Evolutionary conservation across 768 basidiomycete species (phyloP).

Genomic region (Leucocoprinus sp.): DNA sequence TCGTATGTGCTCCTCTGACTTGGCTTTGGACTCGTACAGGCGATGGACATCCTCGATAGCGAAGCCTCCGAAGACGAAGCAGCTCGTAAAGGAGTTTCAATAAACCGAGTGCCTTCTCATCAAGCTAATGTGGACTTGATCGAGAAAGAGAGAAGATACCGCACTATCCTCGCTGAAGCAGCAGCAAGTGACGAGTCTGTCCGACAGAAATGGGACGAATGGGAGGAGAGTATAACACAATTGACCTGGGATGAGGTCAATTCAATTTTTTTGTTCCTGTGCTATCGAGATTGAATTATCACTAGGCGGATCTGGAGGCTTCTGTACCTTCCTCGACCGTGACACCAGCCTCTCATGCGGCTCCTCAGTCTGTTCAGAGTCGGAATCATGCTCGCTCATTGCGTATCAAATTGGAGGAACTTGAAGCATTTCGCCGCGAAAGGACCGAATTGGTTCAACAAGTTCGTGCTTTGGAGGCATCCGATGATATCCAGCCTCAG

Average conservation of each 20-base stretch:
- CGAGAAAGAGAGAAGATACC: slow-evolving; percentile 63
- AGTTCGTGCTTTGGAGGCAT: slow-evolving; percentile 50
- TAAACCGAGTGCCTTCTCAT: slow-evolving; percentile 59
- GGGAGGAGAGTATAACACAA: slow-evolving; percentile 65
- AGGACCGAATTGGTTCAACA: slow-evolving; percentile 57
- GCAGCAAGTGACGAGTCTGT: slow-evolving; percentile 69
- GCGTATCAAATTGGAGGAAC: slow-evolving; percentile 66
- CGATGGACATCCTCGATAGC: slow-evolving; percentile 83
- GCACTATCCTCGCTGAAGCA: slow-evolving; percentile 64
- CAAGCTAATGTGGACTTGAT: slow-evolving; percentile 72
- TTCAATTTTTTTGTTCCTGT: slow-evolving; percentile 14
- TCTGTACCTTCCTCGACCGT: slow-evolving; percentile 61
- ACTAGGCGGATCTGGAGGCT: slow-evolving; percentile 60
- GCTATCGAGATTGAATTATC: not conserved
- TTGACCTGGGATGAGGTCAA: slow-evolving; percentile 63
- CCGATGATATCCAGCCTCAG: slow-evolving; percentile 66
- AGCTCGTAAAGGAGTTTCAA: slow-evolving; percentile 39
- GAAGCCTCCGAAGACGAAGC: slow-evolving; percentile 84
- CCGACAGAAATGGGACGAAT: slow-evolving; percentile 80
- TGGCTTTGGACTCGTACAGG: slow-evolving; percentile 33
- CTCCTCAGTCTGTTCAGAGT: slow-evolving; percentile 38
- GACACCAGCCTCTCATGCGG: slow-evolving; percentile 21
- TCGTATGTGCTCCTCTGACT: not conserved
- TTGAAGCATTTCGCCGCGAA: slow-evolving; percentile 62
- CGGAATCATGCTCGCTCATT: slow-evolving; percentile 61